phyloP scores from a whole-genome alignment of 1,284 basidiomycete genomes.

The Calocybe gambosa region DNA sequence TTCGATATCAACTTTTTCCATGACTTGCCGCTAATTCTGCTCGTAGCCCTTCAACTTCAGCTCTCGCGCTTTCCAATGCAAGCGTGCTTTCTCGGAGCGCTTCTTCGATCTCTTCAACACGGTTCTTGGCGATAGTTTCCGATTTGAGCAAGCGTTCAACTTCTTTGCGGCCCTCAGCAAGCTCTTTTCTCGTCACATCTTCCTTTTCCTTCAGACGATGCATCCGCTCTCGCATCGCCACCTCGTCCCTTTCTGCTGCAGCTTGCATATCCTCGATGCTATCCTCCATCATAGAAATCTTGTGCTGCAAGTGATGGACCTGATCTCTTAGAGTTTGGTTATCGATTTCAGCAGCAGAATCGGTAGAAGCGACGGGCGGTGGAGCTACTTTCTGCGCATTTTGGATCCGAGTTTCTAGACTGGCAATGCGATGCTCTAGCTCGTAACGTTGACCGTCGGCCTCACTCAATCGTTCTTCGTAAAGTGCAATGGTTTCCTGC shows the following conservation, averaged over 20 bases:
- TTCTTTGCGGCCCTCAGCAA: constrained; percentile 57
- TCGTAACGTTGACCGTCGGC: constrained; percentile 74
- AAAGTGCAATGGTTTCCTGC: constrained; percentile 87
- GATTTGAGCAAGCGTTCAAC: constrained; percentile 57
- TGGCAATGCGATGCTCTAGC: constrained; percentile 62
- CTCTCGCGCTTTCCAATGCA: constrained; percentile 86
- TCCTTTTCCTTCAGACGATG: constrained; percentile 76
- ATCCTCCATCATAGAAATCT: constrained; percentile 76
- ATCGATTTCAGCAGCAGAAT: constrained; percentile 76
- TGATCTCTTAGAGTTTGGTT: constrained; percentile 90
- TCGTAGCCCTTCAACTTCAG: constrained; percentile 83
- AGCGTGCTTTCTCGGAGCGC: constrained; percentile 85
- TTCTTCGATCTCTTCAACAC: constrained; percentile 80
- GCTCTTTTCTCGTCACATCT: constrained; percentile 61
- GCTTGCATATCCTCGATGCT: constrained; percentile 74
- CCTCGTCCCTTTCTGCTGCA: constrained; percentile 71
- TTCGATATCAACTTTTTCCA: not conserved
- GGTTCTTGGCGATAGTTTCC: constrained; percentile 54
- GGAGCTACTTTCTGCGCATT: constrained; percentile 27
- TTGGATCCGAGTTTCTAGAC: constrained; percentile 54
- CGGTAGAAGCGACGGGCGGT: constrained; percentile 30
- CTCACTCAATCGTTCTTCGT: constrained; percentile 78
- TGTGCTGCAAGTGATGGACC: constrained; percentile 77
- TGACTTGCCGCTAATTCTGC: constrained; percentile 68
- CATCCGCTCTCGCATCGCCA: constrained; percentile 56